A percentile compares a stretch with the other conserved stretches of the same genome.
These are phyloP conservation scores for Penicillium fuscoglaucum DNA, from an alignment of 2,329 filamentous ascomycete species.

Conservation along the genomic window DNA sequence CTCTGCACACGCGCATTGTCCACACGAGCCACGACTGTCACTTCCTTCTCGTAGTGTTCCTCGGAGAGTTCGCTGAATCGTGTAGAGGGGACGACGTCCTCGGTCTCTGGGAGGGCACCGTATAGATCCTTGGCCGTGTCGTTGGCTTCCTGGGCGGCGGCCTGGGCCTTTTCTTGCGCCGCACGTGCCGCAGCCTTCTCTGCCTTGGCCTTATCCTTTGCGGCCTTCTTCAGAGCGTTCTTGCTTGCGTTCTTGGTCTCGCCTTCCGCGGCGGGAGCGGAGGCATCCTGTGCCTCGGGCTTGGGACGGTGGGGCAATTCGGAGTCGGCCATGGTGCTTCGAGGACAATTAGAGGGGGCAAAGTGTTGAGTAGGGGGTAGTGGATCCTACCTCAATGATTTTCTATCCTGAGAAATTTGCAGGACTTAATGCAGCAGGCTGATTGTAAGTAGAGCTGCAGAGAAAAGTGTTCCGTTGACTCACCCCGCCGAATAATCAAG, in stretches of 20 bases:
- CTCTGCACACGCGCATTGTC: slow-evolving; percentile 87
- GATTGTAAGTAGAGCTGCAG: slow-evolving; percentile 6
- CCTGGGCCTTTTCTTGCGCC: slow-evolving; percentile 72
- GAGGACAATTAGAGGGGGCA: slow-evolving; percentile 2
- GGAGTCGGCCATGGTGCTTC: slow-evolving; percentile 40
- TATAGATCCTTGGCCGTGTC: slow-evolving; percentile 70
- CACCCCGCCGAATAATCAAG: slow-evolving; percentile 32
- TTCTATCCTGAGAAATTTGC: slow-evolving; percentile 15
- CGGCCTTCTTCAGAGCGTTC: slow-evolving; percentile 81
- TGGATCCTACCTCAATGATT: slow-evolving; percentile 22
- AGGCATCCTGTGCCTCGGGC: slow-evolving; percentile 35
- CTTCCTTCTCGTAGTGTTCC: slow-evolving; percentile 65
- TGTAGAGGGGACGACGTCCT: slow-evolving; percentile 61
- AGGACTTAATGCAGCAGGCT: slow-evolving; percentile 5
- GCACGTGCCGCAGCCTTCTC: slow-evolving; percentile 69
- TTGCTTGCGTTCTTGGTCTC: slow-evolving; percentile 57
- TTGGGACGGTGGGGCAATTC: slow-evolving; percentile 43
- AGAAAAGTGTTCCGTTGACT: slow-evolving; percentile 25
- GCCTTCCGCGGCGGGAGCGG: slow-evolving; percentile 38
- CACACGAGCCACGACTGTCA: slow-evolving; percentile 77
- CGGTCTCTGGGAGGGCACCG: slow-evolving; percentile 64
- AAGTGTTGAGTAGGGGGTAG: neutral
- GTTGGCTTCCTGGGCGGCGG: slow-evolving; percentile 64
- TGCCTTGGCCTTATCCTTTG: slow-evolving; percentile 87
- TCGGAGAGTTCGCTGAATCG: slow-evolving; percentile 58